Percentiles rank a stretch among this genome's conserved stretches.
These are phyloP conservation scores for Climacium dendroides DNA, from an alignment of 225 moss, liverwort and hornwort species.

Conservation along the genomic window DNA sequence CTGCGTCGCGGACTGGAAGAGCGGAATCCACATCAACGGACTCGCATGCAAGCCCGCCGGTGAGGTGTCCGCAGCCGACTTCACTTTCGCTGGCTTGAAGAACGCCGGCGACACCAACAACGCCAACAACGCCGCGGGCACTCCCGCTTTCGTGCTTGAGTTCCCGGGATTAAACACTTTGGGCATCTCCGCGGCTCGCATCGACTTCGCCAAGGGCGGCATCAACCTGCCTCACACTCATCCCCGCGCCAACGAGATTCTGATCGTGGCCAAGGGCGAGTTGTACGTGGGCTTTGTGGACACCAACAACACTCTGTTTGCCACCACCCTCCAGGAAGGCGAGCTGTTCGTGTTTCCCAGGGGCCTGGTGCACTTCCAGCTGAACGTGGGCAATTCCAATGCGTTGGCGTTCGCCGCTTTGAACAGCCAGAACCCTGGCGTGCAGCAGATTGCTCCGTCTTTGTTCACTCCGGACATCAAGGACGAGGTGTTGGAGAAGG, in stretches of 20 bases:
- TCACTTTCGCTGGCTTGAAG: neutral
- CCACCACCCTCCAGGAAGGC: too few species aligned
- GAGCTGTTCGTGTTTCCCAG: neutral
- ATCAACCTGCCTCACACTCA: neutral
- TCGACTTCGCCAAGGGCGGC: neutral
- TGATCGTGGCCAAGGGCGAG: neutral
- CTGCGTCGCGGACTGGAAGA: neutral
- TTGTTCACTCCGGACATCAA: neutral
- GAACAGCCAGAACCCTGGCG: neutral
- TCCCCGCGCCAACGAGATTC: neutral
- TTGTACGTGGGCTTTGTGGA: neutral
- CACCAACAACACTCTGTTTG: neutral
- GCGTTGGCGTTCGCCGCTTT: neutral
- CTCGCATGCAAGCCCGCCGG: neutral
- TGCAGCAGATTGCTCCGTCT: neutral
- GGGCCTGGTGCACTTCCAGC: neutral
- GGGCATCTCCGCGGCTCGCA: neutral
- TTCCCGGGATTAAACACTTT: neutral
- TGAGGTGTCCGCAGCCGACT: neutral
- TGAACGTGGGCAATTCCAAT: fast-evolving
- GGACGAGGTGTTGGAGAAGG: neutral
- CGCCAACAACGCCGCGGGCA: neutral
- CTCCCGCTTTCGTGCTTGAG: neutral
- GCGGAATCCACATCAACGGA: neutral
- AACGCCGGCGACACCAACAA: neutral